Evolutionary conservation across 148 eudicot species (phyloP).

Genomic region (Euryodendron excelsum): DNA sequence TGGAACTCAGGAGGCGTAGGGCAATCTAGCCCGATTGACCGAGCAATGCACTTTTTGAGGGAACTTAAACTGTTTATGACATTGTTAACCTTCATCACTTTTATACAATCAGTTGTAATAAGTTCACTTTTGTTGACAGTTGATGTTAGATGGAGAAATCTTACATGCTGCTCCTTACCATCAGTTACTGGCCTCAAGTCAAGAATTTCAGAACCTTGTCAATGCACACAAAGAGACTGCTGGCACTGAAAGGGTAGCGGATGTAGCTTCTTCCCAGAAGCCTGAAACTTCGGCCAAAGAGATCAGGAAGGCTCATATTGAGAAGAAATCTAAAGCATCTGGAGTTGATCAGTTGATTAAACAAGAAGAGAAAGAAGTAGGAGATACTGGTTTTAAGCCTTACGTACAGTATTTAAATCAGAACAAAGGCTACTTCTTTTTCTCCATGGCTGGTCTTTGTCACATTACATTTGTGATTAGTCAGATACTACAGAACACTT

Average conservation of each 20-base stretch:
- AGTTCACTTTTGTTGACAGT: constrained; percentile 35
- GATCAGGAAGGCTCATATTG: constrained; percentile 28
- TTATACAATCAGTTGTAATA: not conserved
- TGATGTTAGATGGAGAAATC: constrained; percentile 80
- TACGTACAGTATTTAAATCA: constrained; percentile 63
- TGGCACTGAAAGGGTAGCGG: constrained; percentile 51
- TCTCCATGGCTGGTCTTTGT: constrained; percentile 40
- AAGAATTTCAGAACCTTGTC: constrained; percentile 68
- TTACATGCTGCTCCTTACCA: constrained; percentile 54
- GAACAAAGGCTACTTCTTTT: constrained; percentile 55
- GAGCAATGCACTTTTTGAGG: not conserved
- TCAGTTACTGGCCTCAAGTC: constrained; percentile 57
- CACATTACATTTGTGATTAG: constrained; percentile 44
- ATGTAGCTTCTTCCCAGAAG: constrained; percentile 34
- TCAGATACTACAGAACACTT: constrained; percentile 69
- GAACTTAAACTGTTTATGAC: not conserved
- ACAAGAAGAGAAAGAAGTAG: constrained; percentile 76
- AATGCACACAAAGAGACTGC: constrained; percentile 91
- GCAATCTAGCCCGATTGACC: not conserved
- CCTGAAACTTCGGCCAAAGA: constrained; percentile 34
- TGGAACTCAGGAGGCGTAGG: not conserved
- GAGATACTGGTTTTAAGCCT: constrained; percentile 75
- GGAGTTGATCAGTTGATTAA: constrained; percentile 63
- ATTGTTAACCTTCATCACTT: not conserved
- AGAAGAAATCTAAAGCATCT: constrained; percentile 29